phyloP scores from a whole-genome alignment of 2,329 filamentous ascomycete genomes.

The Chaetomiaceae sp. region DNA sequence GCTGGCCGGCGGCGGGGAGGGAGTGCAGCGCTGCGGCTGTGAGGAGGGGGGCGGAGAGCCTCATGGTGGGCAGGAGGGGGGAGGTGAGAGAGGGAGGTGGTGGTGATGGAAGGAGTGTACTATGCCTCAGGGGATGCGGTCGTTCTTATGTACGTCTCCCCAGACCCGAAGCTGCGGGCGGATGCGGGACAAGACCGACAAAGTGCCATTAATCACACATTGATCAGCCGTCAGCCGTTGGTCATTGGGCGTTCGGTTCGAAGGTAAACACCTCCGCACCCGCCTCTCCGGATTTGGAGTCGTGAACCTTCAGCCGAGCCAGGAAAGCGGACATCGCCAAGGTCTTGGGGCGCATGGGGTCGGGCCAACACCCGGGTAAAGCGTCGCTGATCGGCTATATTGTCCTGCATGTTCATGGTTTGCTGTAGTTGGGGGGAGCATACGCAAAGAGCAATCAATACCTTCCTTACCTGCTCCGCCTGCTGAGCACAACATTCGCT shows the following conservation, averaged over 20 bases:
- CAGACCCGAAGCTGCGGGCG: no score
- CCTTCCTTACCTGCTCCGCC: no score
- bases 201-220: background rate
- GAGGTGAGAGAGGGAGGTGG: background rate
- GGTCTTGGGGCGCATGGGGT: background rate
- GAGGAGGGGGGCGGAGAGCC: conserved; percentile 7
- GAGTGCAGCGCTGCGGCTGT: conserved; percentile 24
- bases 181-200: no score
- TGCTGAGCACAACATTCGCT: no score
- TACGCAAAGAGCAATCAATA: conserved; percentile 3
- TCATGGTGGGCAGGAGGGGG: conserved; percentile 11
- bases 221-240: background rate
- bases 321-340: conserved; percentile 9
- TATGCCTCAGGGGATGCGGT: no score
- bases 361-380: conserved; percentile 10
- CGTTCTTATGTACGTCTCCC: no score
- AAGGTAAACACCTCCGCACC: background rate
- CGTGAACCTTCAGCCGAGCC: conserved; percentile 12
- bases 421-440: background rate
- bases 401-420: background rate
- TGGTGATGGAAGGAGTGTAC: no score
- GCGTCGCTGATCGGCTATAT: background rate
- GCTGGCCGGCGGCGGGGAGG: conserved; percentile 31
- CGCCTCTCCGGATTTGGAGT: no score
- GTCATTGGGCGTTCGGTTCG: background rate